Conservation (phyloP, 176 grass and related monocot species). For the Aechmea fasciata region DNA sequence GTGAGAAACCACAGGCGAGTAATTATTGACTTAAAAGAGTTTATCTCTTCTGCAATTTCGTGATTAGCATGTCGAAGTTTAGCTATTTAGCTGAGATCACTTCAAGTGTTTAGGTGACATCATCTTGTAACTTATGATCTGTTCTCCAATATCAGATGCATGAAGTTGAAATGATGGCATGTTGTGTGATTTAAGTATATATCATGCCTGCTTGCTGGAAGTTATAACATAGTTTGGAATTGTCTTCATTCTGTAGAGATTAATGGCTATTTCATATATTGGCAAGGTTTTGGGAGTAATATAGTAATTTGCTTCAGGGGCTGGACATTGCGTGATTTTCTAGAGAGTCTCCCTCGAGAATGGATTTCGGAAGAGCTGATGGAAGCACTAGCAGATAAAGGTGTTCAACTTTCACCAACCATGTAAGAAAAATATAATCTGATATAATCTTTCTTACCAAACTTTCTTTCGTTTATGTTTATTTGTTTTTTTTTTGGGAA, state of each 20-base stretch:
- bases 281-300: slow-evolving; percentile 1
- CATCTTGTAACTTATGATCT: not conserved
- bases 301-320: slow-evolving; percentile 45
- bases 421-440: slow-evolving; percentile 49
- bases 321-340: slow-evolving; percentile 79
- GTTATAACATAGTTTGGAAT: slow-evolving; percentile 6
- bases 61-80: slow-evolving; percentile 1
- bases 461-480: not conserved
- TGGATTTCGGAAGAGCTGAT: slow-evolving; percentile 99
- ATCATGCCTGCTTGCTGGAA: no score
- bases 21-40: slow-evolving; percentile 6
- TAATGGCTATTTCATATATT: slow-evolving; percentile 3
- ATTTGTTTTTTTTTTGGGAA: not conserved
- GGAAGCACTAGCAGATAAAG: slow-evolving; percentile 84
- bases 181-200: not conserved
- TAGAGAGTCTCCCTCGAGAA: slow-evolving; percentile 92
- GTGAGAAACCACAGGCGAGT: slow-evolving; percentile 96
- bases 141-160: not conserved
- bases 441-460: slow-evolving; percentile 9
- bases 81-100: slow-evolving; percentile 8
- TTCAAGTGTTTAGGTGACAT: not conserved
- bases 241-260: slow-evolving; percentile 5
- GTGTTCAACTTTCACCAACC: slow-evolving; percentile 89
- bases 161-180: not conserved
- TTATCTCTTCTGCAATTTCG: slow-evolving; percentile 4